Conservation (phyloP, 2,329 filamentous ascomycete species). For the Neurospora crassa region DNA sequence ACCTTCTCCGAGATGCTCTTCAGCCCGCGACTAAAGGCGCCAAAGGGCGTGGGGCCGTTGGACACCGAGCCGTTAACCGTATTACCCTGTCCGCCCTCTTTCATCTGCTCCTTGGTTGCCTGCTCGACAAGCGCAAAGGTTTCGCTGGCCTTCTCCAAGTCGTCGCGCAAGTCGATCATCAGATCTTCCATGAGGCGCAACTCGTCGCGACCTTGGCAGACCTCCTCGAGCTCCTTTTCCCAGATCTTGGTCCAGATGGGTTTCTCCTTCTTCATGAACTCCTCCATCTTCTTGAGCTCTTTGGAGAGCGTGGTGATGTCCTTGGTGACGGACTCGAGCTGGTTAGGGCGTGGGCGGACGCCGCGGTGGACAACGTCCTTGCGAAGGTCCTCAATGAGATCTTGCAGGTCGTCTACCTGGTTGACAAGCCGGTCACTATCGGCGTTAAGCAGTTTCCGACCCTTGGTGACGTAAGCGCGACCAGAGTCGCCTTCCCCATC, state of each 20-base stretch:
- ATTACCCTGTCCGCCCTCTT: conserved; percentile 49
- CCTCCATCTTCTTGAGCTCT: conserved; percentile 89
- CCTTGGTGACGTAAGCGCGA: conserved; percentile 72
- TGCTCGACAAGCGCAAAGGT: conserved; percentile 94
- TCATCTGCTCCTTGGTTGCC: conserved; percentile 95
- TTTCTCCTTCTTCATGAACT: conserved; percentile 84
- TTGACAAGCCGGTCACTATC: conserved; percentile 87
- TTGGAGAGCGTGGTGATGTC: conserved; percentile 74
- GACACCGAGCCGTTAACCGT: conserved; percentile 27
- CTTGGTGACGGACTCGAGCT: conserved; percentile 81
- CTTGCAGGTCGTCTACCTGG: conserved; percentile 93
- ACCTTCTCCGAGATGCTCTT: conserved; percentile 39
- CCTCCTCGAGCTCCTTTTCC: conserved; percentile 93
- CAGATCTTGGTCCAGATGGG: conserved; percentile 98
- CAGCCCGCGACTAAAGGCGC: conserved; percentile 42
- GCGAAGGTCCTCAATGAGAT: conserved; percentile 88
- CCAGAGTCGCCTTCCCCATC: conserved; percentile 69
- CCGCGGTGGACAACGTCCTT: conserved; percentile 94
- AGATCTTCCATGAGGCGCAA: conserved; percentile 95
- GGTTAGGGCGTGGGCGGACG: conserved; percentile 80
- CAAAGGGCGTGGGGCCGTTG: conserved; percentile 25
- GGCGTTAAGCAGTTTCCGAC: conserved; percentile 76
- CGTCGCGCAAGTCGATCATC: conserved; percentile 82
- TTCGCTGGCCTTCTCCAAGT: conserved; percentile 86
- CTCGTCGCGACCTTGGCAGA: conserved; percentile 91